phyloP scores from a whole-genome alignment of 371 early-diverging fungal species.

The Capniomyces stellatus region DNA sequence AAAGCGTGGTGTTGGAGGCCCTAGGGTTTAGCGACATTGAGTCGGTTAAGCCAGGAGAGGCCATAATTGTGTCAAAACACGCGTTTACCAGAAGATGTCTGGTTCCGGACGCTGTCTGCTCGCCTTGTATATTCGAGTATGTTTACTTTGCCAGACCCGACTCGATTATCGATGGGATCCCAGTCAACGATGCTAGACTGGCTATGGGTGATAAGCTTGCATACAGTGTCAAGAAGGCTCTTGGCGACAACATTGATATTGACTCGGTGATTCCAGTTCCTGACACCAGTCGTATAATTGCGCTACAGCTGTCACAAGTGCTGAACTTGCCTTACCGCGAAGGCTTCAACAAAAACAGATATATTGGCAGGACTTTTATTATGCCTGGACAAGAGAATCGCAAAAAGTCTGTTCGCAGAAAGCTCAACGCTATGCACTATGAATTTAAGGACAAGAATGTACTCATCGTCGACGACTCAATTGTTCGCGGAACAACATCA shows the following conservation, averaged over 20 bases:
- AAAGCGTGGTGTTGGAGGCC: slow-evolving; percentile 80
- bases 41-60: slow-evolving; percentile 85
- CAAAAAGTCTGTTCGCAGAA: slow-evolving; percentile 84
- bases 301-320: slow-evolving; percentile 73
- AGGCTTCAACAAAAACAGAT: slow-evolving; percentile 96
- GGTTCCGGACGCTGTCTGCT: slow-evolving; percentile 32
- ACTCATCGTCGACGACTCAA: slow-evolving; percentile 90
- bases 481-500: slow-evolving; percentile 94
- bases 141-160: slow-evolving; percentile 97
- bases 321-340: slow-evolving; percentile 80
- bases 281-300: slow-evolving; percentile 87
- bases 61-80: slow-evolving; percentile 66
- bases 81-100: slow-evolving; percentile 45
- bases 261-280: slow-evolving; percentile 97
- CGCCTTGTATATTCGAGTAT: slow-evolving; percentile 96
- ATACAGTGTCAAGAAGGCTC: slow-evolving; percentile 39
- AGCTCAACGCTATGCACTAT: slow-evolving; percentile 90
- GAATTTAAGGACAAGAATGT: slow-evolving; percentile 92
- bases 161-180: slow-evolving; percentile 91
- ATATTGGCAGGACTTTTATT: slow-evolving; percentile 94
- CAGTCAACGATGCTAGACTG: slow-evolving; percentile 91
- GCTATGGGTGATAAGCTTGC: slow-evolving; percentile 95
- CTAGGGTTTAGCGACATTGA: slow-evolving; percentile 71
- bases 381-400: slow-evolving; percentile 93
- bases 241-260: slow-evolving; percentile 61